Evolutionary conservation across 2,329 filamentous ascomycete species (phyloP).

Genomic region (Fusarium fujikuroi): DNA sequence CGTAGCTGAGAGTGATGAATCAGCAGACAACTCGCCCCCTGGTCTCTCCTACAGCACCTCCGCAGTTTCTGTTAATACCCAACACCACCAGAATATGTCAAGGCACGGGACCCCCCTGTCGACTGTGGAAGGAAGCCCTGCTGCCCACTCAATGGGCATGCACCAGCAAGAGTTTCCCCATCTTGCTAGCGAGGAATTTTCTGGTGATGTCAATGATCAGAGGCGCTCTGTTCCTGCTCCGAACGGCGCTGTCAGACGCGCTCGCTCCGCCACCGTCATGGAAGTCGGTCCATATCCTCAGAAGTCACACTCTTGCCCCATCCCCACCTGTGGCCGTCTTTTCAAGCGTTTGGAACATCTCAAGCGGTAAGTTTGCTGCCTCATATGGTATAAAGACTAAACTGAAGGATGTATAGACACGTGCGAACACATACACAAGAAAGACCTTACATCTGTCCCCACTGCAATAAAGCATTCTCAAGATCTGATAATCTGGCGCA

Average conservation of each 20-base stretch:
- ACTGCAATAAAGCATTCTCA: slow-evolving; percentile 99
- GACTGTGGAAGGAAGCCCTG: slow-evolving; percentile 83
- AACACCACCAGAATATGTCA: slow-evolving; percentile 86
- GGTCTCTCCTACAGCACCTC: slow-evolving; percentile 79
- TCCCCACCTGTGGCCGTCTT: slow-evolving; percentile 93
- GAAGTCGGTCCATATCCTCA: slow-evolving; percentile 96
- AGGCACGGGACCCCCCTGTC: slow-evolving; percentile 91
- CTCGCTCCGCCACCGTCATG: slow-evolving; percentile 94
- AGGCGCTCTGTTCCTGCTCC: slow-evolving; percentile 76
- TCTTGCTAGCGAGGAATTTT: slow-evolving; percentile 70
- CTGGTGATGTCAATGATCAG: slow-evolving; percentile 65
- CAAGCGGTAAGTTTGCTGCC: slow-evolving; percentile 80
- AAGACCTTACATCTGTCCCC: slow-evolving; percentile 95
- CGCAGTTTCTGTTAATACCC: slow-evolving; percentile 68
- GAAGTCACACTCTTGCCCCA: slow-evolving; percentile 99
- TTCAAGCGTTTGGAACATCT: slow-evolving; percentile 99
- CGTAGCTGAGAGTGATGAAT: slow-evolving; percentile 82
- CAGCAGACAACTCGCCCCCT: slow-evolving; percentile 80
- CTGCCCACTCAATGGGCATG: slow-evolving; percentile 75
- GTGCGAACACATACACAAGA: slow-evolving; percentile 99
- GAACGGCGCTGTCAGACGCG: slow-evolving; percentile 84
- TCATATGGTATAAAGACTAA: slow-evolving; percentile 42
- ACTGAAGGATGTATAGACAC: slow-evolving; percentile 70
- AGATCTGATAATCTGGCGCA: slow-evolving; percentile 98
- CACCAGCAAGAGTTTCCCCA: slow-evolving; percentile 78